phyloP scores from a whole-genome alignment of 2,329 filamentous ascomycete genomes.

The Trichoderma sp. region DNA sequence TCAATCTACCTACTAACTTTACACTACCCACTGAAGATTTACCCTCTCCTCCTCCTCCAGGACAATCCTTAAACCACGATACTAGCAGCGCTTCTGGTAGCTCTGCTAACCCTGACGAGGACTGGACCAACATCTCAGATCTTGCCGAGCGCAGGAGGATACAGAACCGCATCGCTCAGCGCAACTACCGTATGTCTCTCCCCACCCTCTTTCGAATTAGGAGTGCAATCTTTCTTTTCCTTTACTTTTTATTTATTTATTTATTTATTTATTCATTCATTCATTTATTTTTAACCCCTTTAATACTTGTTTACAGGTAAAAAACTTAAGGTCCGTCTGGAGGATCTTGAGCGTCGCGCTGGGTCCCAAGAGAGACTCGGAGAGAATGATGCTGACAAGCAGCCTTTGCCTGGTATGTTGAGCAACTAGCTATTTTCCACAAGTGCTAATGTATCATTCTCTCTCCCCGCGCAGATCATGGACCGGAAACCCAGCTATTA shows the following conservation, averaged over 20 bases:
- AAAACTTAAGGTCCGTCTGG: conserved; percentile 85
- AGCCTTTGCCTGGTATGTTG: conserved; percentile 24
- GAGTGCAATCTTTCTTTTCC: background rate
- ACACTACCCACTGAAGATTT: too few species aligned
- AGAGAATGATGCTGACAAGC: conserved; percentile 44
- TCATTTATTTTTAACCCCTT: too few species aligned
- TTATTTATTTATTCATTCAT: too few species aligned
- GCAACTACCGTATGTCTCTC: conserved; percentile 81
- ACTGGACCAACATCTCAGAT: conserved; percentile 99
- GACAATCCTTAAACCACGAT: conserved; percentile 68
- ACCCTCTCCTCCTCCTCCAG: conserved; percentile 39
- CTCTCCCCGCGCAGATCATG: background rate
- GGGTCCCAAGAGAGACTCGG: conserved; percentile 55
- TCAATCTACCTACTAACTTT: too few species aligned
- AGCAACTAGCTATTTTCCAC: background rate
- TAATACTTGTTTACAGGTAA: conserved; percentile 58
- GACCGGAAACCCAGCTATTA: background rate
- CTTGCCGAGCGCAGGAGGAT: conserved; percentile 89
- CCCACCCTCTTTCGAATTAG: background rate
- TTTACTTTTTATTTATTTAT: too few species aligned
- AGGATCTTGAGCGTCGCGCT: conserved; percentile 78
- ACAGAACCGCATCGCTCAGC: conserved; percentile 96
- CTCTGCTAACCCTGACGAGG: conserved; percentile 91
- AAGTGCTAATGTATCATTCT: background rate
- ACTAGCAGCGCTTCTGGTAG: conserved; percentile 94